A percentile compares a stretch with the other conserved stretches of the same genome.
phyloP scores from a whole-genome alignment of 1,284 basidiomycete genomes.

The Phylloboletellus chloephorus region DNA sequence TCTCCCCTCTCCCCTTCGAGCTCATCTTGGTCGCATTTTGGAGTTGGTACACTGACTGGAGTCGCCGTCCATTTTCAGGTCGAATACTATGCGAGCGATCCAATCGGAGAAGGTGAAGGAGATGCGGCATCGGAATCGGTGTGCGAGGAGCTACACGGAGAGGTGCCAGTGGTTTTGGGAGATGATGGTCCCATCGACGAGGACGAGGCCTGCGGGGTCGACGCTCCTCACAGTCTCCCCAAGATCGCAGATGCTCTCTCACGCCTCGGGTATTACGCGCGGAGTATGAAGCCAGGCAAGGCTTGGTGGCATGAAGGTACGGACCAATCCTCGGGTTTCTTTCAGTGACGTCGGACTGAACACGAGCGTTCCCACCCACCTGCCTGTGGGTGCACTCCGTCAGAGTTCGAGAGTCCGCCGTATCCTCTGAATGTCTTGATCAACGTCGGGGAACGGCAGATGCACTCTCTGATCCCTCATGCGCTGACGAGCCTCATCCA shows the following conservation, averaged over 20 bases:
- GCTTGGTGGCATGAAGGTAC: conserved; percentile 44
- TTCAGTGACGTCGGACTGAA: neutral
- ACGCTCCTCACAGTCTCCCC: conserved; percentile 19
- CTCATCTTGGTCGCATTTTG: too few relatives aligned
- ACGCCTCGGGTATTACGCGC: conserved; percentile 49
- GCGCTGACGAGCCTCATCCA: conserved; percentile 33
- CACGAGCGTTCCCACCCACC: too few relatives aligned
- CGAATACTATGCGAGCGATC: conserved; percentile 45
- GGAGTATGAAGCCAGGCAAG: conserved; percentile 52
- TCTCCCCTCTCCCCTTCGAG: too few relatives aligned
- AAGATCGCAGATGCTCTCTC: conserved; percentile 47
- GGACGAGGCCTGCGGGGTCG: conserved; percentile 7
- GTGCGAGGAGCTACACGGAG: neutral
- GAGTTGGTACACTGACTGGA: too few relatives aligned
- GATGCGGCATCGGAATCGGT: neutral
- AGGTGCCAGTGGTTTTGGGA: conserved; percentile 3
- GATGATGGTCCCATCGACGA: conserved; percentile 10
- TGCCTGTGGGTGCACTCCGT: neutral
- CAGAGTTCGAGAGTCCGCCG: conserved; percentile 30
- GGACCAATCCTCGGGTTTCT: conserved; percentile 9
- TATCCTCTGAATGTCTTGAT: conserved; percentile 46
- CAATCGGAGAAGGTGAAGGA: conserved; percentile 5
- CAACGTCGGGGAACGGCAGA: conserved; percentile 55
- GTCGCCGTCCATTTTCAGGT: too few relatives aligned
- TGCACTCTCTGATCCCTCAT: conserved; percentile 38